Conservation (phyloP, 352 stramenopile genomes). For the Phytophthora syringae region DNA sequence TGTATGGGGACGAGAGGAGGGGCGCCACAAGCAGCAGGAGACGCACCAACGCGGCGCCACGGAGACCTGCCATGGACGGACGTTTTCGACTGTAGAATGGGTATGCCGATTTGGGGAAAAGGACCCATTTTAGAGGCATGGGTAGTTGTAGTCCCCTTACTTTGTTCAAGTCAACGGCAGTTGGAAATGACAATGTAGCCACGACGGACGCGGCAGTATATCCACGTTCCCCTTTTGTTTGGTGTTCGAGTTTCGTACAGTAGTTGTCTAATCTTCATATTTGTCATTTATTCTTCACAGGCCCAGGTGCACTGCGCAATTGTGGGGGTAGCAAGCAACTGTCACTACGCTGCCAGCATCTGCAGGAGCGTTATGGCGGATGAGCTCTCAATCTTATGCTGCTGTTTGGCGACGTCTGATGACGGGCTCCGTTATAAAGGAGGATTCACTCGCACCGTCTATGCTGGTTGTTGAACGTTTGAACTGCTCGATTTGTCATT, state of each 20-base stretch:
- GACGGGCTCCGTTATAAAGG: slow-evolving; percentile 2
- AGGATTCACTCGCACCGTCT: slow-evolving; percentile 20
- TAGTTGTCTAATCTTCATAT: no score
- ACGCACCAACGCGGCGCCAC: slow-evolving; percentile 1
- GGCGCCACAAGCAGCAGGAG: slow-evolving; percentile 18
- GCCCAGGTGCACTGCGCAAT: neutral
- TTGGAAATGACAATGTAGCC: slow-evolving; percentile 14
- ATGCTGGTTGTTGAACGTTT: slow-evolving; percentile 8
- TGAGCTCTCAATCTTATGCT: slow-evolving; percentile 11
- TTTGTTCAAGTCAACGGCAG: slow-evolving; percentile 24
- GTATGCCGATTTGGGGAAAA: neutral
- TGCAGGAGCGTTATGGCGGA: neutral
- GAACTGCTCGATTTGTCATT: slow-evolving; percentile 7
- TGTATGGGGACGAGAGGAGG: neutral
- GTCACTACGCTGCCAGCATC: neutral
- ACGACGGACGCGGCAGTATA: no score
- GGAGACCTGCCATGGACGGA: slow-evolving; percentile 9
- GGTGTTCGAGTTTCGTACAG: no score
- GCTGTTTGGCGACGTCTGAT: neutral
- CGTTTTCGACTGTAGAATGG: slow-evolving; percentile 26
- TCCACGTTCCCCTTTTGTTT: no score
- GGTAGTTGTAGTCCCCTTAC: slow-evolving; percentile 5
- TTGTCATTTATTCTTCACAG: no score
- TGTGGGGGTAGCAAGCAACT: neutral
- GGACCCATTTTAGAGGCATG: neutral